Percentiles rank a stretch among this genome's conserved stretches.
phyloP scores from a whole-genome alignment of 2,329 filamentous ascomycete species.

The Fusarium sp. region DNA sequence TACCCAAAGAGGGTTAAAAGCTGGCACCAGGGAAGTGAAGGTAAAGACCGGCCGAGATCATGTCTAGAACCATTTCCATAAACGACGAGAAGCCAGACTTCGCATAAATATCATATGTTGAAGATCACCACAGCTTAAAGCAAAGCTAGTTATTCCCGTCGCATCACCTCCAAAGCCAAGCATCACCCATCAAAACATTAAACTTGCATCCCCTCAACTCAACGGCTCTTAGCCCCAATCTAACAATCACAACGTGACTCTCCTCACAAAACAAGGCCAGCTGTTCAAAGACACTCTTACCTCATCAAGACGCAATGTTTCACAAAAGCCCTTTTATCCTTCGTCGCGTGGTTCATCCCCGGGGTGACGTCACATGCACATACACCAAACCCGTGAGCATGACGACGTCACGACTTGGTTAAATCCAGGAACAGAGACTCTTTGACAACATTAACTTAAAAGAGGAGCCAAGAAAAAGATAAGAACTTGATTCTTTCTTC shows the following conservation, averaged over 20 bases:
- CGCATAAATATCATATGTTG: background rate
- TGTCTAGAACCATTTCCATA: too few relatives aligned
- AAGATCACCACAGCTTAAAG: background rate
- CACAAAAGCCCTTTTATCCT: background rate
- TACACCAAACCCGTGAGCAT: slow-evolving; percentile 33
- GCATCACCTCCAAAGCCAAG: background rate
- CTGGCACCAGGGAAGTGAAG: too few relatives aligned
- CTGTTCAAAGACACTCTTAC: slow-evolving; percentile 3
- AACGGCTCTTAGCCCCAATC: background rate
- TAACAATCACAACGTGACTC: slow-evolving; percentile 1
- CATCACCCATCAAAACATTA: background rate
- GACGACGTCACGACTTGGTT: slow-evolving; percentile 45
- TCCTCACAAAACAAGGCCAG: background rate
- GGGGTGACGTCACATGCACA: slow-evolving; percentile 44
- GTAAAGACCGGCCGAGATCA: background rate
- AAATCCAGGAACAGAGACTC: slow-evolving; percentile 22
- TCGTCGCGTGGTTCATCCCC: slow-evolving; percentile 34
- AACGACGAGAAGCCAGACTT: too few relatives aligned
- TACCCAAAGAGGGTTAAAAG: too few relatives aligned
- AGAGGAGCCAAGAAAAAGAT: background rate
- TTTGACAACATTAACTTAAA: slow-evolving; percentile 4
- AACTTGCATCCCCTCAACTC: slow-evolving; percentile 3
- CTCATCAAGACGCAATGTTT: slow-evolving; percentile 33
- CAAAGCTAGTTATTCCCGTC: background rate
- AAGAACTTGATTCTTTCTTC: background rate